Evolutionary conservation across 2,329 filamentous ascomycete species (phyloP).

Genomic region (Trichoderma sp.): DNA sequence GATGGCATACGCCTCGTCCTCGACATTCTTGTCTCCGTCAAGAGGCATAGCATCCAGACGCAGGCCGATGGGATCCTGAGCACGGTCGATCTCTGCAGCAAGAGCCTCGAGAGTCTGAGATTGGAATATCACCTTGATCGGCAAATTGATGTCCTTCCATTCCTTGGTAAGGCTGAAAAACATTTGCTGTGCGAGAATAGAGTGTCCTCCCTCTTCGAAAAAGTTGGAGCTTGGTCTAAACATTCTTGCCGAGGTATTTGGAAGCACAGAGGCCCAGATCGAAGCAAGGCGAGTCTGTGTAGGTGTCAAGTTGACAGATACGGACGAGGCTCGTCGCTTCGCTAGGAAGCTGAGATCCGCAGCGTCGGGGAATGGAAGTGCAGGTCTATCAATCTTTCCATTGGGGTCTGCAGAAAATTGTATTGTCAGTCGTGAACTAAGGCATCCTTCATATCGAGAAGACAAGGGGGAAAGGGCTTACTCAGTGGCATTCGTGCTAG

Average conservation of each 20-base stretch:
- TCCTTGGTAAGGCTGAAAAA: slow-evolving; percentile 60
- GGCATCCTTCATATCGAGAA: neutral
- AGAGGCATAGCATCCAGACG: slow-evolving; percentile 33
- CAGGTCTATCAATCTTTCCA: neutral
- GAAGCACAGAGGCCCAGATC: neutral
- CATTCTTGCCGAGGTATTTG: neutral
- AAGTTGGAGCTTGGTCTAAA: slow-evolving; percentile 40
- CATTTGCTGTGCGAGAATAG: slow-evolving; percentile 69
- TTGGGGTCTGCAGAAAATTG: neutral
- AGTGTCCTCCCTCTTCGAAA: slow-evolving; percentile 48
- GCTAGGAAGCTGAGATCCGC: neutral
- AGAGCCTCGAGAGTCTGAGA: slow-evolving; percentile 39
- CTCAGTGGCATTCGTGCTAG: neutral
- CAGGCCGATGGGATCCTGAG: slow-evolving; percentile 23
- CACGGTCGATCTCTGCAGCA: slow-evolving; percentile 39
- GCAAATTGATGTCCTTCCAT: slow-evolving; percentile 37
- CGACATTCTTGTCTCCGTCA: slow-evolving; percentile 37
- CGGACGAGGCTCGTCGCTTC: neutral
- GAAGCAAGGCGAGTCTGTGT: too few relatives aligned
- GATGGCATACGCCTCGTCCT: slow-evolving; percentile 59
- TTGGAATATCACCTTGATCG: slow-evolving; percentile 41
- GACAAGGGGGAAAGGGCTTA: neutral
- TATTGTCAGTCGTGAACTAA: neutral
- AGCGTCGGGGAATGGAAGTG: neutral
- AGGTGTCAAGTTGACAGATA: too few relatives aligned